Evolutionary conservation across 1,284 basidiomycete genomes (phyloP), one percentile per base, ranked within the genome.

Genomic region (Laetiporus sulphureus): DNA sequence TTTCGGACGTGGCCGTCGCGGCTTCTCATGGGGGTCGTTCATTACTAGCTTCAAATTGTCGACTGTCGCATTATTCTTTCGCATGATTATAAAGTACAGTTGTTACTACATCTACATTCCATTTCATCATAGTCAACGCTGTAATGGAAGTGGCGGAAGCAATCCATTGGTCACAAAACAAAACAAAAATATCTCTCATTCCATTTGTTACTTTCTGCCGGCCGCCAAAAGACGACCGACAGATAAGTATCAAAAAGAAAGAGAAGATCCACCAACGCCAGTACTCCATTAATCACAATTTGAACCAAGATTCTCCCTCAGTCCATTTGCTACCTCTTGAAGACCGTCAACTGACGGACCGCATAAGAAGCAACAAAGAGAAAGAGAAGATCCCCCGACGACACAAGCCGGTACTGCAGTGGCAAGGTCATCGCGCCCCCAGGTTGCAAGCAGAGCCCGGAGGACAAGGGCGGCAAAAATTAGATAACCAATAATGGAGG

Each of bases 401-500:
- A 58, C 57, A 19, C 56, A 50, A 44, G 57, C 56, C 57, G 25
- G 44, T 56, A 58, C 53, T 59, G 56, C 54, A 59, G 44, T 49
- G 40, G 54, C 56, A 36, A 47, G 56, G 56, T 58, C 57, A 59
- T 58, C 56, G 30, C 38, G 48, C 45, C 51, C 53, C 29, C 38
- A 25, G 41, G 57, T 58, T 59, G 57, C 57, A 56, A 59, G 56
- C 57, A 59, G 57, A 58, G 56, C 56, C 44, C 46, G 38, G 31
- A 30, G 50, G 44, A 41, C 59, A 61, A 52, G 58, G 59, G 59
- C 53, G 56, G 53, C 60, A 62, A 62, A 62, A 62, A 62, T 62
- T 53, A 62, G 61, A 65, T 62, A 65, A 65, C 62, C 63, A 65
- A 59, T 45, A 61, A 63, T 61, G 60, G 51, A 53, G 59, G 62